Percentiles rank a stretch among this genome's conserved stretches.
These are phyloP conservation scores for Saccharomyces pastorianus DNA, from an alignment of 1,139 yeast species.

Conservation along the genomic window DNA sequence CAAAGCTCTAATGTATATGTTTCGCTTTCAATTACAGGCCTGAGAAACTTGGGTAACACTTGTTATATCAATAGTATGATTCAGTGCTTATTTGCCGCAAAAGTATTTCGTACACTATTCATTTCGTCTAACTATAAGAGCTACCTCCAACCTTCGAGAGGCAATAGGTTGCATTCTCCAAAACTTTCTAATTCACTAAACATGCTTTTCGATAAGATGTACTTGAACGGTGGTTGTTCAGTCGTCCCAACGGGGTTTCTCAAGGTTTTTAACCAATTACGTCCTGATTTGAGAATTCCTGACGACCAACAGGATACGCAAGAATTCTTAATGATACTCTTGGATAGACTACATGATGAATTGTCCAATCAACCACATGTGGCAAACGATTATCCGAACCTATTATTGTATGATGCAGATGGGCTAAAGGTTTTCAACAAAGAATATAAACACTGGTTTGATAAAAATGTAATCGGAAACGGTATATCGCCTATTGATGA, in stretches of 20 bases:
- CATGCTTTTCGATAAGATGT: constrained; percentile 41
- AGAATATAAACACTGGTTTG: constrained; percentile 57
- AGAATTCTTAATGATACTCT: constrained; percentile 56
- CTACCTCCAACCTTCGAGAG: constrained; percentile 34
- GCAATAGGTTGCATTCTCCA: constrained; percentile 24
- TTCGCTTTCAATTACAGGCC: constrained; percentile 49
- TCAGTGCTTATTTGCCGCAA: constrained; percentile 55
- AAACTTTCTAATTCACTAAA: constrained; percentile 42
- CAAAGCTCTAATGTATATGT: constrained; percentile 35
- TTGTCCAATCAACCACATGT: constrained; percentile 38
- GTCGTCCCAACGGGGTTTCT: constrained; percentile 61
- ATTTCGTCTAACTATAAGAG: constrained; percentile 37
- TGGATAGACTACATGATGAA: constrained; percentile 67
- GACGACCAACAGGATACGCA: constrained; percentile 74
- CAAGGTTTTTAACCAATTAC: constrained; percentile 43
- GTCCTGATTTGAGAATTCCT: constrained; percentile 62
- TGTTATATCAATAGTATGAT: constrained; percentile 66
- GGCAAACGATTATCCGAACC: constrained; percentile 33
- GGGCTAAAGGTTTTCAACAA: constrained; percentile 32
- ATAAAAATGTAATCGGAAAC: constrained; percentile 41
- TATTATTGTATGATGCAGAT: constrained; percentile 33
- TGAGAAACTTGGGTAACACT: constrained; percentile 61
- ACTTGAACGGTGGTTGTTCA: constrained; percentile 48
- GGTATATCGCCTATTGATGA: constrained; percentile 62
- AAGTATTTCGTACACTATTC: constrained; percentile 39